Percentiles rank a stretch among this genome's conserved stretches.
phyloP scores from a whole-genome alignment of 352 stramenopile species.

The Phytophthora kernoviae region DNA sequence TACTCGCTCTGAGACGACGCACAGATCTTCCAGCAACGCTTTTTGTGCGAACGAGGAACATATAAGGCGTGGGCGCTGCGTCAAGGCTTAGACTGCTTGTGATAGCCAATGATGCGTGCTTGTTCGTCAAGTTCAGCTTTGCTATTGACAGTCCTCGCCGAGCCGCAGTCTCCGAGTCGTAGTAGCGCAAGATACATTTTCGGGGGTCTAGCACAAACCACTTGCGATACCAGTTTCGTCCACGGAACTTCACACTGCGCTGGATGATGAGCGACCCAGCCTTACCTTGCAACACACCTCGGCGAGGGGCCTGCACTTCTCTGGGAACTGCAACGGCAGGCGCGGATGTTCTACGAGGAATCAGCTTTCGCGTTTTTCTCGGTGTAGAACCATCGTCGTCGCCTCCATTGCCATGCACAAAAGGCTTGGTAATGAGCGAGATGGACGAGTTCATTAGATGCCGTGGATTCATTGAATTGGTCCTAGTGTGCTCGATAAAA shows the following conservation, averaged over 20 bases:
- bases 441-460: conserved; percentile 76
- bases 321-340: conserved; percentile 13
- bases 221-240: conserved; percentile 80
- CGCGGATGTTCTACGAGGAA: conserved; percentile 25
- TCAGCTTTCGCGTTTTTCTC: conserved; percentile 32
- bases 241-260: conserved; percentile 72
- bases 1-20: conserved; percentile 55
- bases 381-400: conserved; percentile 24
- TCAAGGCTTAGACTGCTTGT: conserved; percentile 61
- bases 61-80: conserved; percentile 63
- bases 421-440: conserved; percentile 74
- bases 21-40: conserved; percentile 77
- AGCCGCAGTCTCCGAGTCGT: conserved; percentile 69
- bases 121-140: conserved; percentile 69
- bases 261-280: conserved; percentile 69
- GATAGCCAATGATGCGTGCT: conserved; percentile 66
- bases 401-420: conserved; percentile 34
- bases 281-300: conserved; percentile 36
- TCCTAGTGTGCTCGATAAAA: conserved; percentile 72
- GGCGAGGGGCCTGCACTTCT: conserved; percentile 6
- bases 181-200: conserved; percentile 74
- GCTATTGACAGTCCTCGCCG: conserved; percentile 59
- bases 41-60: conserved; percentile 73
- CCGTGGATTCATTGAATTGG: conserved; percentile 61
- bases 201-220: conserved; percentile 75